Evolutionary conservation across 2,329 filamentous ascomycete species (phyloP).

Genomic region (Fusarium verrucosum): DNA sequence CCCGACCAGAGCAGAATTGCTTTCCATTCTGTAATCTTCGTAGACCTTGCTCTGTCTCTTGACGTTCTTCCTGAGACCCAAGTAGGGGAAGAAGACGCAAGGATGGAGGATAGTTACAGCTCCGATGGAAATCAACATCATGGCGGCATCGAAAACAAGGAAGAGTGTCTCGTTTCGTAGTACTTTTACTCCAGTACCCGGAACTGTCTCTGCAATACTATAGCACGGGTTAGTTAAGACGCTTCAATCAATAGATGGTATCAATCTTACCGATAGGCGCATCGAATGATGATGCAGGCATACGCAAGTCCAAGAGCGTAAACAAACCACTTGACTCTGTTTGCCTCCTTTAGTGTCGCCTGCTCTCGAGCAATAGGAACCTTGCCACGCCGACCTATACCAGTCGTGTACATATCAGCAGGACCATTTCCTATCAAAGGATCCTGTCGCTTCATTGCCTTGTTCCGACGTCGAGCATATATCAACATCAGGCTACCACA

Average conservation of each 20-base stretch:
- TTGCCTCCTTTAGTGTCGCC: slow-evolving; percentile 22
- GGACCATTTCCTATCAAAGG: neutral
- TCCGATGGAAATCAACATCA: slow-evolving; percentile 26
- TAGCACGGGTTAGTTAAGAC: neutral
- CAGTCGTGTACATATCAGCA: neutral
- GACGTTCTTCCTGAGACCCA: slow-evolving; percentile 13
- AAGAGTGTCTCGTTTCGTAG: slow-evolving; percentile 31
- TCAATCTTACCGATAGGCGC: slow-evolving; percentile 24
- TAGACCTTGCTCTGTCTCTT: slow-evolving; percentile 19
- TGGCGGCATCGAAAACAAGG: slow-evolving; percentile 21
- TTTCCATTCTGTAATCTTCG: slow-evolving; percentile 13
- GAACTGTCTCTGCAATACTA: slow-evolving; percentile 31
- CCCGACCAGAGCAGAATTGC: slow-evolving; percentile 7
- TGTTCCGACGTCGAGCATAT: slow-evolving; percentile 20
- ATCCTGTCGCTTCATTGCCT: slow-evolving; percentile 3
- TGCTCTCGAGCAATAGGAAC: slow-evolving; percentile 20
- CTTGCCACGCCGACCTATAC: neutral
- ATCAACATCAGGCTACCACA: slow-evolving; percentile 32
- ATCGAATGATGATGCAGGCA: slow-evolving; percentile 29
- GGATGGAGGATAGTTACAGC: slow-evolving; percentile 26
- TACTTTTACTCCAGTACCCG: slow-evolving; percentile 11
- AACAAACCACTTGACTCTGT: slow-evolving; percentile 12
- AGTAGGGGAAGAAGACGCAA: slow-evolving; percentile 25
- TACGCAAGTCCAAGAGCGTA: slow-evolving; percentile 28
- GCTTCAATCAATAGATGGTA: accelerated